Base-by-base conservation (phyloP, 2,329 filamentous ascomycete genomes). In the Grosmannia clavigera region DNA sequence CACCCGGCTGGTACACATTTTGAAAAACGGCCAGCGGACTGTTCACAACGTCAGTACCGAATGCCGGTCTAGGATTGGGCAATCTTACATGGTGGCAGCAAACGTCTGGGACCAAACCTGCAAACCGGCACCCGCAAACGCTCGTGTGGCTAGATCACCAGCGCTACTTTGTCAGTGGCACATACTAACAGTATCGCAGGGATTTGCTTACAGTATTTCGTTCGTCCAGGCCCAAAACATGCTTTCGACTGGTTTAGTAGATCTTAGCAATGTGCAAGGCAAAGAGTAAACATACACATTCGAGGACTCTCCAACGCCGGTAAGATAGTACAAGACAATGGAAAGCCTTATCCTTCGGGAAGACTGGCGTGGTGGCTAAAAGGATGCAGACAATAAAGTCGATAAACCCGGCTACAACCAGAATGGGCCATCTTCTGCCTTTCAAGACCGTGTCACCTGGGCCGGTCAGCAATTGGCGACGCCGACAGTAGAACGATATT, bases 141-240 rank as follows among this genome's bases (percentile, higher is more conserved):
- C 61, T 1, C 61, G 58, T 11, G 62, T 60, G 3, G 35, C 62
- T 4, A 60, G 61, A 35, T 64, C 61, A 11, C 61, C 61, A 0
- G 61, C 55, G 16, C 55, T 46, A 12, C 46, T 27, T 16, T 4
- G 22, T 25, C 22, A 25, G 3, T 43, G 16, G 16, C 40, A 43
- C 40, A 43, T 43, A 43, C 14, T 19, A 5, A 7, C 14, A 38
- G 19, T 5, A 22, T 9, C n/a, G 16, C 5, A 9, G 29, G 27
- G 16, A 12, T 31, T 5, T 12, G 29, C 55, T 56, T 29, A 51
- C 52, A 63, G 60, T 12, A 54, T 61, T 35, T 63, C 62, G 7
- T 63, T 46, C 4, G 57, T 61, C 62, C 62, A 63, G 12, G 62
- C 57, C 62, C 62, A 63, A 58, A 63, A 63, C 61, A 62, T 62